Evolutionary conservation across 352 stramenopile genomes (phyloP), one percentile per base, ranked within the genome.

Genomic region (Chrysophaeum taylorii): DNA sequence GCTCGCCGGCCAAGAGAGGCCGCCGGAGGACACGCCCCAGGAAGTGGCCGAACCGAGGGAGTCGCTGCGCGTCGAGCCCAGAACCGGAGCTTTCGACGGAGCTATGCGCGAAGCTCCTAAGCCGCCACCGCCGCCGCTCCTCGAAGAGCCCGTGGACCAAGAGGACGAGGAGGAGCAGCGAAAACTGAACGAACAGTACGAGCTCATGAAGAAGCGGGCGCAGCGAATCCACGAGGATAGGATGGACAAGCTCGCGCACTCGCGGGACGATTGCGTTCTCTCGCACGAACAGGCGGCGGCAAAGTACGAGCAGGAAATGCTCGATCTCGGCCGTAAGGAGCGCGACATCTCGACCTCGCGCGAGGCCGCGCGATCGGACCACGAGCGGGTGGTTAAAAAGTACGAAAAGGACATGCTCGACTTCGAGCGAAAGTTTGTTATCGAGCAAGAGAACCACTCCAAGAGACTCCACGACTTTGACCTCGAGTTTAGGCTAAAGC

Each of bases 181-280:
- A 38, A 78, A 78, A 45, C 66, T 87, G 0, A 75, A 86, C 16
- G 54, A 81, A 69, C 80, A 87, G 72, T 84, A 83, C 67, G 72
- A 81, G 70, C 84, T 85, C 70, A 84, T 82, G 64, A 60, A 82
- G 66, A 76, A 79, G 68, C 73, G 80, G 27, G 79, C 82, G 27
- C 78, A 86, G 70, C 84, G 84, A 75, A 81, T 83, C 7, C 85
- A 85, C 69, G 76, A 84, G 45, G 85, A 70, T 63, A 71, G 81
- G 41, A 86, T 87, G 80, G 77, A 85, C 64, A 87, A 82, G 71
- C 72, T 89, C 5, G 73, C 83, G 60, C 66, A 79, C 36, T 82
- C 75, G 5, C 79, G 82, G 64, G 72, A 80, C 53, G 77, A 87
- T 61, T 72, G 73, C 25, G 82, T 85, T 71, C 75, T 75, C 29